Base-by-base conservation (phyloP, 129 eudicot genomes). In the Flaveria robusta region DNA sequence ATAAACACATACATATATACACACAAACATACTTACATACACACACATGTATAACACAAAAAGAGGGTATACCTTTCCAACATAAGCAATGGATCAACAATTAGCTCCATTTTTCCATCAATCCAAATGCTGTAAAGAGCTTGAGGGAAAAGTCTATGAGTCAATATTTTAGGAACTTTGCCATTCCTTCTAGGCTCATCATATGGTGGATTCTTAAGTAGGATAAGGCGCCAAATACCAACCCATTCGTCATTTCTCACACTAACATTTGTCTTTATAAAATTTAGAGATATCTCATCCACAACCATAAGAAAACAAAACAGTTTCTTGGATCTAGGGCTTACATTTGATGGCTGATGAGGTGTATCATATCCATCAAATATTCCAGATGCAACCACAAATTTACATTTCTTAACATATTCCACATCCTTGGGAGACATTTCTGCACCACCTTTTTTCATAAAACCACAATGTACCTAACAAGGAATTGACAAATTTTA, bases 101-200 rank as follows among this genome's bases (percentile, higher is more conserved):
- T 77, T 49, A 95, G 94, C 88, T 95, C 96, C 99, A 95, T 95
- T 87, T 95, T 95, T 58, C 96, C 99, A 87, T 95, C 97, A 72
- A 91, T 87, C 99, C 99, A 95, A 50, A 95, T 95, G 84, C 97
- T 95, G 84, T 95, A 95, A 46, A 80, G 79, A 45, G 96, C 97
- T 80, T 87, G 91, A 74, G 99, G 96, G 79, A 91, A 95, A 45
- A 95, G 85, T 78, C 96, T 81, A 64, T 95, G 99, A 71, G 96
- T 90, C 77, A 95, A 77, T 78, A 95, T 95, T 81, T 95, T 95
- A 5, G 97, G 99, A 79, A 95, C 96, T 67, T 95, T 95, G 39
- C 97, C 99, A 15, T 95, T 95, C 70, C 97, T 86, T 77, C 97
- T 77, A 71, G 99, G 97, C 73, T 95, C 99, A 74, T 95, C 99